Evolutionary conservation across 495 filamentous ascomycete genomes (phyloP), one percentile per base, ranked within the genome.

Genomic region (Bathelium albidoporum): DNA sequence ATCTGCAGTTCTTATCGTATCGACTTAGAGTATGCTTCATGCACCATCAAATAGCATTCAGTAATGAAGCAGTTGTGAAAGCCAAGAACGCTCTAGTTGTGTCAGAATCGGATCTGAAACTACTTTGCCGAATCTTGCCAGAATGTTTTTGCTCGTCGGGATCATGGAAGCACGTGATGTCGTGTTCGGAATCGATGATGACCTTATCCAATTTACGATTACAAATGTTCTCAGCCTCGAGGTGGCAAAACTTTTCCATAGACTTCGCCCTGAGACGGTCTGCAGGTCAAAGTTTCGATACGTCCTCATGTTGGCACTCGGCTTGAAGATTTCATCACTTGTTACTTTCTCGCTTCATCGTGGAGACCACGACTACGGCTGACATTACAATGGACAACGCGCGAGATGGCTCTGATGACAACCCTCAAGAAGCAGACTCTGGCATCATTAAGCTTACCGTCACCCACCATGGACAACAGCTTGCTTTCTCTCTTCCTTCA

Each of bases 401-500:
- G 22, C 22, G 29, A 29, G 7, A 28, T 20, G 24, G 24, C 20
- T 55, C 20, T 29, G 24, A 29, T 29, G 24, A 20, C 2, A 24
- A 55, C 26, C 22, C 29, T 16, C 1, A 60, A 36, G 58, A 36
- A 1, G n/a, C 58, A 60, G 32, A 43, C 1, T 22, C 24, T 4
- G 36, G 1, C 49, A 55, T 24, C 49, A 55, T 20, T 29, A 16
- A 52, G 22, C 59, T 89, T 24, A 80, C 74, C 24, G 69, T 89
- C 61, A 75, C 77, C 63, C 81, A 89, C 72, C 85, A 85, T 70
- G 81, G 83, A 28, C 74, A 73, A 11, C 64, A 73, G 10, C 74
- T 79, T 58, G 75, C 72, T 31, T 72, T 82, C 61, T 65, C 72
- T 24, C 75, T 85, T 64, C 63, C 75, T 7, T 59, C 71, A 10